Conservation (phyloP, 2,329 filamentous ascomycete species). For the Fusarium sp. region DNA sequence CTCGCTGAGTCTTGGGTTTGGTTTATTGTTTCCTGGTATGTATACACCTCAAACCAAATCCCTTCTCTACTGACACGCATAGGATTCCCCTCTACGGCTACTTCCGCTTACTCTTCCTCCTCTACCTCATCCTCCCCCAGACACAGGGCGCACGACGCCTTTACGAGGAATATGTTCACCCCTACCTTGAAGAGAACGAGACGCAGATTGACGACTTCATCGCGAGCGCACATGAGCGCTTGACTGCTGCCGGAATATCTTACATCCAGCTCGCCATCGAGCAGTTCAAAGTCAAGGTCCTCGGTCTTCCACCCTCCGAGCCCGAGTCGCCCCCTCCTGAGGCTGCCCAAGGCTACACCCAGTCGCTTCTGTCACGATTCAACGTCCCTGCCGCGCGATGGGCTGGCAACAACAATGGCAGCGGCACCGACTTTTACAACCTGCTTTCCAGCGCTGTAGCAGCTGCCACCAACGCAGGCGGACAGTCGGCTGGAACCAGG, state of each 20-base stretch:
- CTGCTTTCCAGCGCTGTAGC: constrained; percentile 80
- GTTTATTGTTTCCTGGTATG: constrained; percentile 82
- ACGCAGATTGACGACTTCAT: constrained; percentile 91
- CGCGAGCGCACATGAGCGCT: constrained; percentile 79
- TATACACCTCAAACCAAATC: not conserved
- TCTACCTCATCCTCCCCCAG: constrained; percentile 96
- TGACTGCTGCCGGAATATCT: constrained; percentile 79
- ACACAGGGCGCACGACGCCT: constrained; percentile 91
- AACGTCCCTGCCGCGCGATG: constrained; percentile 79
- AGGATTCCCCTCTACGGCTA: constrained; percentile 95
- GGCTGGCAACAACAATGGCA: constrained; percentile 58
- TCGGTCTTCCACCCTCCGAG: constrained; percentile 76
- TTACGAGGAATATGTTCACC: constrained; percentile 87
- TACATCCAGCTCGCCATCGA: constrained; percentile 80
- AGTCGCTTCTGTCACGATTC: constrained; percentile 86
- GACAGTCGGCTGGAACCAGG: constrained; percentile 49
- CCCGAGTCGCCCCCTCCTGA: constrained; percentile 54
- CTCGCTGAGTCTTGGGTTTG: constrained; percentile 88
- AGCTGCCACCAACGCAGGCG: constrained; percentile 63
- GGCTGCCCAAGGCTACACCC: constrained; percentile 73
- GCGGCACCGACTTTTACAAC: constrained; percentile 77
- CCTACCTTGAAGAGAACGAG: constrained; percentile 90
- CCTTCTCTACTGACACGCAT: not conserved
- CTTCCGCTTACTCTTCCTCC: constrained; percentile 85
- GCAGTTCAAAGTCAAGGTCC: constrained; percentile 76